Conservation (phyloP, 1,284 basidiomycete genomes). For the Hypsizygus ulmarius region DNA sequence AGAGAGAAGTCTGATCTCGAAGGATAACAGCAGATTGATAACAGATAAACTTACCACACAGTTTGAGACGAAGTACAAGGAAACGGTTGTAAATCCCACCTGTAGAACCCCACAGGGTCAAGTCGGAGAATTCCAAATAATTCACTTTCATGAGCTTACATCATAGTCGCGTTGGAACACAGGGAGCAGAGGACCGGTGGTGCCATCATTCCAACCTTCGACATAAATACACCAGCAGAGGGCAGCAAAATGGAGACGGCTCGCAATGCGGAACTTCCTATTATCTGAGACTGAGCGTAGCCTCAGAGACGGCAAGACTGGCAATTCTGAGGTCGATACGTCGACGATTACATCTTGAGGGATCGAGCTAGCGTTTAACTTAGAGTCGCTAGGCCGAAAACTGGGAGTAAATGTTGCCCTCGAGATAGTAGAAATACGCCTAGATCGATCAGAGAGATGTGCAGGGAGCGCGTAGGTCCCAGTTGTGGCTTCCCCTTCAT, state of each 20-base stretch:
- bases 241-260: constrained; percentile 35
- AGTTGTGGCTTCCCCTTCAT: not conserved
- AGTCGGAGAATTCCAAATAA: not conserved
- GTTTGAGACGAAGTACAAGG: constrained; percentile 55
- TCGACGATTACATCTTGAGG: too few species aligned
- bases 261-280: not conserved
- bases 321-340: not conserved
- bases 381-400: too few species aligned
- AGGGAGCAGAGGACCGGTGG: constrained; percentile 60
- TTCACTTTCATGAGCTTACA: constrained; percentile 27
- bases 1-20: not conserved
- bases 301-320: not conserved
- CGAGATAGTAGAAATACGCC: constrained; percentile 5
- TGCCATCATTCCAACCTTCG: constrained; percentile 62
- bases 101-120: constrained; percentile 17
- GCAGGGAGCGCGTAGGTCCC: not conserved
- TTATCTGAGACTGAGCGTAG: not conserved
- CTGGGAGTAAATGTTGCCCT: not conserved
- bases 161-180: constrained; percentile 51
- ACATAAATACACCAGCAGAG: constrained; percentile 44
- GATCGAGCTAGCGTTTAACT: too few species aligned
- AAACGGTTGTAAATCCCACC: constrained; percentile 45
- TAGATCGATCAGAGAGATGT: constrained; percentile 5
- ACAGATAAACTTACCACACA: constrained; percentile 39
- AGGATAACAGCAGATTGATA: not conserved